A percentile compares a stretch with the other conserved stretches of the same genome.
Conservation (phyloP, 164 flowering plant genomes). For the Umbellularia californica region DNA sequence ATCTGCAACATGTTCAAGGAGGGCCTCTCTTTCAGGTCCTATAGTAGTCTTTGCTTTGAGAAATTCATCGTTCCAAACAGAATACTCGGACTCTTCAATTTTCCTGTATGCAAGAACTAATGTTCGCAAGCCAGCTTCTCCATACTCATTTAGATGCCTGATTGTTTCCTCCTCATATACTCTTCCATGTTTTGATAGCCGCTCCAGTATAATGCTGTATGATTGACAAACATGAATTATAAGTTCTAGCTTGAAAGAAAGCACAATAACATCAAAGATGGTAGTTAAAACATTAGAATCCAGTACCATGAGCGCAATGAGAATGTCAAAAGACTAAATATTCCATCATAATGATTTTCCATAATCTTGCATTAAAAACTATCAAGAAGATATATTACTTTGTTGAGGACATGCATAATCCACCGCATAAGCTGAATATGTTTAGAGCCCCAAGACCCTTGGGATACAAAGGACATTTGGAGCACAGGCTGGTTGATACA, state of each 20-base stretch:
- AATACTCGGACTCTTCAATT: conserved; percentile 78
- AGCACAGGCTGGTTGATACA: too few species aligned
- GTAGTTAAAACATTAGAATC: background rate
- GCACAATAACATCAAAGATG: background rate
- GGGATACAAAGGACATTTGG: too few species aligned
- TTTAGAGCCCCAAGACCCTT: too few species aligned
- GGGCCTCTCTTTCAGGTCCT: conserved; percentile 76
- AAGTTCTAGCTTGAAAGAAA: background rate
- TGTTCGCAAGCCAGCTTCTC: conserved; percentile 93
- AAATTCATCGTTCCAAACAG: conserved; percentile 79
- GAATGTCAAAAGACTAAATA: background rate
- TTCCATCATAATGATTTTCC: too few species aligned
- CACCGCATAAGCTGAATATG: too few species aligned
- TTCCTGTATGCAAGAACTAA: conserved; percentile 84
- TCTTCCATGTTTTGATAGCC: conserved; percentile 77
- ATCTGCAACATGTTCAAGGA: conserved; percentile 77
- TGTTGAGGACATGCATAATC: too few species aligned
- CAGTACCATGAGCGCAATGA: background rate
- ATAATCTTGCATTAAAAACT: too few species aligned
- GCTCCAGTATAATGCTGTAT: conserved; percentile 89
- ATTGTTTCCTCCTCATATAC: conserved; percentile 61
- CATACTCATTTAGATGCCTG: conserved; percentile 87
- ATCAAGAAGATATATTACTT: too few species aligned
- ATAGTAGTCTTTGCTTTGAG: conserved; percentile 73
- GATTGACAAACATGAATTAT: conserved; percentile 3